Percentiles rank a stretch among this genome's conserved stretches.
Evolutionary conservation across 768 basidiomycete species (phyloP).

Genomic region (Dentipellis sp.): DNA sequence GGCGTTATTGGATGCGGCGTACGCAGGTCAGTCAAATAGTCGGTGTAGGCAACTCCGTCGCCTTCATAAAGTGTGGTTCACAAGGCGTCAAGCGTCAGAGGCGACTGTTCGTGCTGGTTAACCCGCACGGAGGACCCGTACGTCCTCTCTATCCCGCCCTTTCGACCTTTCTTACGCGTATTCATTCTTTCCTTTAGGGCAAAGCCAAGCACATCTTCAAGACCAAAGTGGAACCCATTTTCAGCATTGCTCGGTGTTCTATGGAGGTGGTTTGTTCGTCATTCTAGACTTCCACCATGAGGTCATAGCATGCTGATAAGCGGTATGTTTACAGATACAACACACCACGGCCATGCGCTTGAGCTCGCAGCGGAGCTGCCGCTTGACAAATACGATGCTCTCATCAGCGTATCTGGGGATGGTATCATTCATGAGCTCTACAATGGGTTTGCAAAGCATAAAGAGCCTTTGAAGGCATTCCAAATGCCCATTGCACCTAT

Average conservation of each 20-base stretch:
- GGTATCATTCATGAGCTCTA: constrained; percentile 77
- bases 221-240: constrained; percentile 59
- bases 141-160: constrained; percentile 16
- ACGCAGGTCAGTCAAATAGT: constrained; percentile 38
- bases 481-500: constrained; percentile 65
- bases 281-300: background rate
- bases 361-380: constrained; percentile 50
- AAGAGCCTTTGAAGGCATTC: constrained; percentile 50
- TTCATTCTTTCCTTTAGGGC: constrained; percentile 34
- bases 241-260: constrained; percentile 54
- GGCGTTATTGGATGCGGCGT: constrained; percentile 45
- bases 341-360: constrained; percentile 50
- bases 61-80: constrained; percentile 2
- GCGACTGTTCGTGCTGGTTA: constrained; percentile 61
- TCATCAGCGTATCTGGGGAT: constrained; percentile 76
- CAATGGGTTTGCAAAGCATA: constrained; percentile 71
- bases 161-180: constrained; percentile 1
- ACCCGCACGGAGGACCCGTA: constrained; percentile 75
- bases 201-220: constrained; percentile 46
- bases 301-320: background rate
- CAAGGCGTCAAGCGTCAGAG: constrained; percentile 46
- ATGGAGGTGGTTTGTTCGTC: constrained; percentile 55
- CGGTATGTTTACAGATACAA: constrained; percentile 41
- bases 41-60: constrained; percentile 11
- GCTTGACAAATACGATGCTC: constrained; percentile 52